A percentile compares a stretch with the other conserved stretches of the same genome.
Conservation (phyloP, 139 green algal genomes). For the Chlorella sorokiniana region DNA sequence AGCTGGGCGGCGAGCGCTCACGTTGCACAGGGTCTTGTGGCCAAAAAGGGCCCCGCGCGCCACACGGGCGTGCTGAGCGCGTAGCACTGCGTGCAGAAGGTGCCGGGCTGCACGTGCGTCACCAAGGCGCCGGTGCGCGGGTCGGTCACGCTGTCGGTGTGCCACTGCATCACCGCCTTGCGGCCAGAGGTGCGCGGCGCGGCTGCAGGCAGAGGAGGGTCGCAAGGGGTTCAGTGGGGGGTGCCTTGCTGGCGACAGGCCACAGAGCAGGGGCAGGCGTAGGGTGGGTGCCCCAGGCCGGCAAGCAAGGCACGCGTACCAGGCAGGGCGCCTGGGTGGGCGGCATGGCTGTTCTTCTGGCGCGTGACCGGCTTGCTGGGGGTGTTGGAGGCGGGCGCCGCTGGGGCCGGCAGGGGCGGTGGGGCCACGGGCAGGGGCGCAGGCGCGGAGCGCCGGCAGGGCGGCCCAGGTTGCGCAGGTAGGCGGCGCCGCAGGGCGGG, state of each 20-base stretch:
- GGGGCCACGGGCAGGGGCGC: neutral
- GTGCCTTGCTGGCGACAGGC: neutral
- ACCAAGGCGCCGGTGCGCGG: conserved; percentile 32
- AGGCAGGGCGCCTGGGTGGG: neutral
- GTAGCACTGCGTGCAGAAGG: conserved; percentile 43
- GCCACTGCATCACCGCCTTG: conserved; percentile 31
- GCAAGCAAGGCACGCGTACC: neutral
- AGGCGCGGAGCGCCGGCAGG: conserved; percentile 13
- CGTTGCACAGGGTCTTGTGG: conserved; percentile 88
- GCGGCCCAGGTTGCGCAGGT: conserved; percentile 7
- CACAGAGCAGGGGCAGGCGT: neutral
- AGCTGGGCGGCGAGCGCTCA: neutral
- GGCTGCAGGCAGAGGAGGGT: neutral
- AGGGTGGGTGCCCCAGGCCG: neutral
- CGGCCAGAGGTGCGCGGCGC: conserved; percentile 8
- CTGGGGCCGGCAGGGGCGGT: neutral
- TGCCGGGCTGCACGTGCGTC: conserved; percentile 26
- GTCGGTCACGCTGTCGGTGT: conserved; percentile 31
- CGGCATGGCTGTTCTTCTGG: neutral
- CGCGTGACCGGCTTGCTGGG: conserved; percentile 30
- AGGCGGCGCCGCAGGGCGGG: neutral
- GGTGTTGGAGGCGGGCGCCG: neutral
- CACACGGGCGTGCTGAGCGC: conserved; percentile 55
- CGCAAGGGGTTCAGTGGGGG: neutral
- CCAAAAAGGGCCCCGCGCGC: conserved; percentile 76